phyloP scores from a whole-genome alignment of 768 basidiomycete species.

The Grammothele lineata region DNA sequence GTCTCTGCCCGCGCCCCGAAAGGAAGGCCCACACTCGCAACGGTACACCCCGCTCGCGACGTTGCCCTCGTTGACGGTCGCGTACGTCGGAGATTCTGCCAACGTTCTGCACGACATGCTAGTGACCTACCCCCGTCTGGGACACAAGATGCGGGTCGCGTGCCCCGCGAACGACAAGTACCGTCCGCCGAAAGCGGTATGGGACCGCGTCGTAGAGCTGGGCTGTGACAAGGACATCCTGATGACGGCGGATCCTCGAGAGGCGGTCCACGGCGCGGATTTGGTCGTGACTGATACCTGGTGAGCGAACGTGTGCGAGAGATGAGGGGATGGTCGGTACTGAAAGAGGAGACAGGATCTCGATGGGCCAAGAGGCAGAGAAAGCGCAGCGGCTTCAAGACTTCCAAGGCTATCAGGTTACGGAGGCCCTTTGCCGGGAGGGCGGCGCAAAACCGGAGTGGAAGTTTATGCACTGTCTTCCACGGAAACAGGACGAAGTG shows the following conservation, averaged over 20 bases:
- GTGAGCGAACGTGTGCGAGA: slow-evolving; percentile 36
- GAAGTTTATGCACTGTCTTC: slow-evolving; percentile 96
- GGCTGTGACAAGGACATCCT: slow-evolving; percentile 67
- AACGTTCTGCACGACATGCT: slow-evolving; percentile 98
- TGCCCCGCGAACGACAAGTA: slow-evolving; percentile 62
- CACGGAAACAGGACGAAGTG: slow-evolving; percentile 89
- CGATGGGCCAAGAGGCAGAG: slow-evolving; percentile 98
- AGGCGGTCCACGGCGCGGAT: slow-evolving; percentile 87
- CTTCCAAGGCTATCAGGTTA: slow-evolving; percentile 92
- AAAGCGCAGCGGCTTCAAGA: slow-evolving; percentile 81
- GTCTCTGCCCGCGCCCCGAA: slow-evolving; percentile 15
- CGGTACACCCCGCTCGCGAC: slow-evolving; percentile 34
- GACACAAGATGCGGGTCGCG: slow-evolving; percentile 82
- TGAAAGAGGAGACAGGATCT: slow-evolving; percentile 60
- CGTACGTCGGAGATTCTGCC: slow-evolving; percentile 91
- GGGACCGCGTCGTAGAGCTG: slow-evolving; percentile 75
- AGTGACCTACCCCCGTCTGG: slow-evolving; percentile 88
- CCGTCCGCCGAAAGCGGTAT: slow-evolving; percentile 67
- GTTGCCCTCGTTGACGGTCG: slow-evolving; percentile 79
- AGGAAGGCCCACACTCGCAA: slow-evolving; percentile 7
- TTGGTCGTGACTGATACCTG: slow-evolving; percentile 98
- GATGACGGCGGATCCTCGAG: slow-evolving; percentile 76
- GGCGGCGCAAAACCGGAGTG: slow-evolving; percentile 84
- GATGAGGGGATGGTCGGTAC: not conserved
- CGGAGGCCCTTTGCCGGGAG: slow-evolving; percentile 75